These are phyloP conservation scores for Phoma sp. DNA, from an alignment of 2,329 filamentous ascomycete genomes.

Conservation along the genomic window DNA sequence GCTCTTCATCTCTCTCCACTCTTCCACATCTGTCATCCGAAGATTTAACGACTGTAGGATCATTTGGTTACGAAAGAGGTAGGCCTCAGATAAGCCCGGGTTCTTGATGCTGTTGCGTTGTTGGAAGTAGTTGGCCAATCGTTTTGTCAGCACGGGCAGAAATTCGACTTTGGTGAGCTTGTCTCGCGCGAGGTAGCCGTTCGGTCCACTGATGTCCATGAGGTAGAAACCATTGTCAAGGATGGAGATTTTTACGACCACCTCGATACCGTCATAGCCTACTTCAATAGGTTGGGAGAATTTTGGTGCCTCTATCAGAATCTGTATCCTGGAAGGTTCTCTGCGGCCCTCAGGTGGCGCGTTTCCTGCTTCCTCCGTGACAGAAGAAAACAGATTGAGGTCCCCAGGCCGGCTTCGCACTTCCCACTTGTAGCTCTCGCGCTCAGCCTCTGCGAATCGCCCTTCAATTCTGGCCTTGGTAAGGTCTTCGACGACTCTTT, in stretches of 20 bases:
- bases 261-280: constrained; percentile 67
- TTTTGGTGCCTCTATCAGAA: constrained; percentile 74
- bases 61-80: constrained; percentile 80
- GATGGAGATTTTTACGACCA: constrained; percentile 69
- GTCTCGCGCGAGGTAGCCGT: constrained; percentile 75
- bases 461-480: constrained; percentile 85
- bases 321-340: constrained; percentile 71
- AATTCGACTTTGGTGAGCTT: constrained; percentile 76
- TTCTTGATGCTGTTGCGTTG: constrained; percentile 73
- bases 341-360: constrained; percentile 68
- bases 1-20: constrained; percentile 60
- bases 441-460: constrained; percentile 81
- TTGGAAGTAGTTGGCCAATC: constrained; percentile 75
- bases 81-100: constrained; percentile 65
- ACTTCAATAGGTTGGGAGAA: constrained; percentile 61
- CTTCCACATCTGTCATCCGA: constrained; percentile 66
- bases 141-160: constrained; percentile 73
- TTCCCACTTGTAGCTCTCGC: constrained; percentile 81
- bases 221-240: constrained; percentile 62
- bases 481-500: constrained; percentile 82
- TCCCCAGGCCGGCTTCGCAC: constrained; percentile 70
- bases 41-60: constrained; percentile 74
- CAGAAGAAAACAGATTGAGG: constrained; percentile 65
- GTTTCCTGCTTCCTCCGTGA: constrained; percentile 73
- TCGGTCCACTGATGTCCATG: constrained; percentile 67